Evolutionary conservation across 179 eudicot genomes (phyloP).

Genomic region (Dionaea muscipula): DNA sequence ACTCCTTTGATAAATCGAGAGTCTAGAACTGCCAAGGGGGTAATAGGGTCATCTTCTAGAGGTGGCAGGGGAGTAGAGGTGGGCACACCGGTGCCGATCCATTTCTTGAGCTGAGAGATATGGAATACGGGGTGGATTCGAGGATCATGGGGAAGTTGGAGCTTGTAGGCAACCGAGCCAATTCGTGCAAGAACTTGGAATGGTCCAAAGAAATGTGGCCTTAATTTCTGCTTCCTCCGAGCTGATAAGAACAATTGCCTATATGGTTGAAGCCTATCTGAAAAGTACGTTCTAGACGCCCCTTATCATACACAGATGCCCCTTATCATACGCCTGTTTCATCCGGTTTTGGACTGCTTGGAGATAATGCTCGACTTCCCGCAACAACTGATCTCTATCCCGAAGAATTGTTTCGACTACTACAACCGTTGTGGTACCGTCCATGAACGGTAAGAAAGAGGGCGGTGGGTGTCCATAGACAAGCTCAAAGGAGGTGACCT

Average conservation of each 20-base stretch:
- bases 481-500: neutral
- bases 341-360: slow-evolving; percentile 4
- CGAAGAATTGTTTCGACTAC: neutral
- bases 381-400: neutral
- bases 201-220: neutral
- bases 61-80: too few species aligned
- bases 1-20: too few species aligned
- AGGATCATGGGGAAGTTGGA: neutral
- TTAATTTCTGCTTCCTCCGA: neutral
- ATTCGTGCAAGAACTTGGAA: neutral
- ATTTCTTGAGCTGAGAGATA: neutral
- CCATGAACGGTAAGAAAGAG: neutral
- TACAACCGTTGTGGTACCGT: neutral
- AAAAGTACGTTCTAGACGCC: neutral
- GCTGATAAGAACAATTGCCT: neutral
- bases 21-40: too few species aligned
- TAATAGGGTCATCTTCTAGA: too few species aligned
- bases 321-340: too few species aligned
- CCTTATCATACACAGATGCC: neutral
- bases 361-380: neutral
- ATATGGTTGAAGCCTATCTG: slow-evolving; percentile 3
- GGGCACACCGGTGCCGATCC: too few species aligned
- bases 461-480: slow-evolving; percentile 9
- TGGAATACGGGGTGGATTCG: neutral
- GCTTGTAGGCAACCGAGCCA: neutral